These are phyloP conservation scores for Thelephora terrestris DNA, from an alignment of 1,284 basidiomycete genomes.

Conservation along the genomic window DNA sequence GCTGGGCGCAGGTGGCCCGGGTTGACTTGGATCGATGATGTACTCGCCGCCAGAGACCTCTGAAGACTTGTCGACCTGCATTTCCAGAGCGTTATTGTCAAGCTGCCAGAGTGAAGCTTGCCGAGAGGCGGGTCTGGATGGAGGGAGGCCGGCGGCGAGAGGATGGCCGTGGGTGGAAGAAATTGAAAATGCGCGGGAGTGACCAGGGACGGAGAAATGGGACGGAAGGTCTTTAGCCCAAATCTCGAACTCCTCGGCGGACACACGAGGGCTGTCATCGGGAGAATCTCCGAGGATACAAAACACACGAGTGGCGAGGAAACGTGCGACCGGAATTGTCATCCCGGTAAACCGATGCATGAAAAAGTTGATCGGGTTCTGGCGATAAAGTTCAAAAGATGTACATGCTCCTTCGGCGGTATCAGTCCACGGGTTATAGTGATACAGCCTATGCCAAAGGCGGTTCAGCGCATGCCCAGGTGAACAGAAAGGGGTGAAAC, in stretches of 20 bases:
- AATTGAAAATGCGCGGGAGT: slow-evolving; percentile 42
- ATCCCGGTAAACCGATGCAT: slow-evolving; percentile 89
- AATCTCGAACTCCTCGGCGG: slow-evolving; percentile 75
- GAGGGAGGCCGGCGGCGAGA: slow-evolving; percentile 44
- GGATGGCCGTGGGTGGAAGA: slow-evolving; percentile 51
- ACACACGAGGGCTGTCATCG: slow-evolving; percentile 52
- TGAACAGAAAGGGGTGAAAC: slow-evolving; percentile 19
- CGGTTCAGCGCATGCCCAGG: background rate
- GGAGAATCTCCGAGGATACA: slow-evolving; percentile 61
- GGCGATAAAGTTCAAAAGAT: slow-evolving; percentile 79
- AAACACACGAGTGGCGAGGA: slow-evolving; percentile 81
- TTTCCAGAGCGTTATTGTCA: slow-evolving; percentile 69
- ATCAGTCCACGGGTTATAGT: slow-evolving; percentile 97
- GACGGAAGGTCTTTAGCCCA: slow-evolving; percentile 81
- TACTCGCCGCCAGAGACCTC: slow-evolving; percentile 6
- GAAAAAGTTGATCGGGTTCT: slow-evolving; percentile 78
- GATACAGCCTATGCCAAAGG: slow-evolving; percentile 68
- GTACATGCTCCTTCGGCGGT: slow-evolving; percentile 68
- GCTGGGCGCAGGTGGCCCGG: slow-evolving; percentile 12
- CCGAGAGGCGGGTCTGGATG: slow-evolving; percentile 58
- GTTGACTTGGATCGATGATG: background rate
- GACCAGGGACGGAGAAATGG: slow-evolving; percentile 38
- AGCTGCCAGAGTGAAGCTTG: too few species aligned
- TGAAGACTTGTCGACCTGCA: slow-evolving; percentile 64
- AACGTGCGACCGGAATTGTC: slow-evolving; percentile 78